Percentiles rank a stretch among this genome's conserved stretches.
These are phyloP conservation scores for Penicillium fuscoglaucum DNA, from an alignment of 2,329 filamentous ascomycete genomes.

Conservation along the genomic window DNA sequence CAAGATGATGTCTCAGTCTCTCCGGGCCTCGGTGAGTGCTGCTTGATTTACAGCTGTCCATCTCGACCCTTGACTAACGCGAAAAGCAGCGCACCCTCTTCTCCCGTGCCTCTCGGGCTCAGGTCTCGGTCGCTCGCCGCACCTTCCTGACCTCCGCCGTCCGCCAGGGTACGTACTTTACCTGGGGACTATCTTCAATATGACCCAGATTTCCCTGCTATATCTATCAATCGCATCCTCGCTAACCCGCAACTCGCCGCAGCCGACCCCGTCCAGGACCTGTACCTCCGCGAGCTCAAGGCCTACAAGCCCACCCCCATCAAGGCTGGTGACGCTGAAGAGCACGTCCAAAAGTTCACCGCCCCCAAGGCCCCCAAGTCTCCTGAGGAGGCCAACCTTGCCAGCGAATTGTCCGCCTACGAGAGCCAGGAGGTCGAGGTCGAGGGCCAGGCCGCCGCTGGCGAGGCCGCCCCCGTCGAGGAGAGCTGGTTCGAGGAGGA, in stretches of 20 bases:
- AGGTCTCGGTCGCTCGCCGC: conserved; percentile 58
- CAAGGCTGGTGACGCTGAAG: conserved; percentile 84
- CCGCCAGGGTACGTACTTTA: conserved; percentile 59
- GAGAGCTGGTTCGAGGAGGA: conserved; percentile 84
- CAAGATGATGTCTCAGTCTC: conserved; percentile 61
- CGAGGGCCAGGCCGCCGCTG: conserved; percentile 73
- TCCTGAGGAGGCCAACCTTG: conserved; percentile 91
- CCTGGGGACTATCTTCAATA: conserved; percentile 13
- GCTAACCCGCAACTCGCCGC: conserved; percentile 27
- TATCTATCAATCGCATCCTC: conserved; percentile 8
- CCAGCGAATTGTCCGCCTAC: conserved; percentile 89
- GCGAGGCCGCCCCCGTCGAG: conserved; percentile 61
- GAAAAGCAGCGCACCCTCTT: conserved; percentile 58
- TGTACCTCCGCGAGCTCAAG: conserved; percentile 96
- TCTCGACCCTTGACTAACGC: conserved; percentile 14
- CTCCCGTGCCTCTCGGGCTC: conserved; percentile 60
- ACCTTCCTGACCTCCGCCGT: conserved; percentile 64
- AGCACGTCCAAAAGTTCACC: conserved; percentile 85
- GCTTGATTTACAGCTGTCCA: conserved; percentile 3
- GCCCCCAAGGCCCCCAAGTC: conserved; percentile 78
- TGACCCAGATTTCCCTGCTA: neutral
- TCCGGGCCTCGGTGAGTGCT: conserved; percentile 59
- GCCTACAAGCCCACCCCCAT: conserved; percentile 83
- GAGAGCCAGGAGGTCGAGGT: conserved; percentile 92
- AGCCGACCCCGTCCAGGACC: conserved; percentile 97